Base-by-base conservation (phyloP, 805 yeast genomes). In the Pichia scutulata region DNA sequence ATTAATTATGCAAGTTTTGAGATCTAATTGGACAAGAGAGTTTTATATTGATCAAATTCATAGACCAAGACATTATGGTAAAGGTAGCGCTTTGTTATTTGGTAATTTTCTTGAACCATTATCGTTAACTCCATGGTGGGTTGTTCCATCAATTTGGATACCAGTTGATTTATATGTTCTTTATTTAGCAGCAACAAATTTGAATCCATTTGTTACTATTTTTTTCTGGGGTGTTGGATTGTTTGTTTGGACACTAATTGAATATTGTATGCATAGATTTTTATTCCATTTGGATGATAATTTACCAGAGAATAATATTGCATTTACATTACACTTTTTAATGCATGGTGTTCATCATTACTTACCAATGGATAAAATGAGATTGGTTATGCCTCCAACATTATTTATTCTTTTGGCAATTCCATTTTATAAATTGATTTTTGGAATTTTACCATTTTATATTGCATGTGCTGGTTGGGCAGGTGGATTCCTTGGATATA, bases 301-400 rank as follows among this genome's bases (percentile, higher is more conserved):
- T 64, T 75, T 95, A 52, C 99, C 99, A 14, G 86, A 87, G 55
- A 78, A 86, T 67, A 83, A 80, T 46, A 44, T 78, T 21, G 86
- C 87, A 8, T 82, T 86, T 61, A 80, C 96, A 1, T 52, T 89
- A 41, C 99, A 93, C 68, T 93, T 93, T 74, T 67, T 89, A 52
- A 73, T 92, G 57, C 99, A 93, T 61, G 99, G 99, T 51, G 85
- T 90, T 47, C 99, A 93, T 67, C 99, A 93, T 69, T 93, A 87
- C 67, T 76, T 93, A 58, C 99, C 99, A 55, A 93, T 95, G 99
- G 99, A 93, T 71, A 80, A 79, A 53, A 74, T 80, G 66, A 81
- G 99, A 65, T 78, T 93, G 61, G 99, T 93, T 37, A 85, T 93
- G 86, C 99, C 99, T 3, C 99, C 99, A 46, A 75, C 97, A 0